A percentile compares a stretch with the other conserved stretches of the same genome.
Conservation (phyloP, 2,329 filamentous ascomycete species). For the Monosporascus sp. region DNA sequence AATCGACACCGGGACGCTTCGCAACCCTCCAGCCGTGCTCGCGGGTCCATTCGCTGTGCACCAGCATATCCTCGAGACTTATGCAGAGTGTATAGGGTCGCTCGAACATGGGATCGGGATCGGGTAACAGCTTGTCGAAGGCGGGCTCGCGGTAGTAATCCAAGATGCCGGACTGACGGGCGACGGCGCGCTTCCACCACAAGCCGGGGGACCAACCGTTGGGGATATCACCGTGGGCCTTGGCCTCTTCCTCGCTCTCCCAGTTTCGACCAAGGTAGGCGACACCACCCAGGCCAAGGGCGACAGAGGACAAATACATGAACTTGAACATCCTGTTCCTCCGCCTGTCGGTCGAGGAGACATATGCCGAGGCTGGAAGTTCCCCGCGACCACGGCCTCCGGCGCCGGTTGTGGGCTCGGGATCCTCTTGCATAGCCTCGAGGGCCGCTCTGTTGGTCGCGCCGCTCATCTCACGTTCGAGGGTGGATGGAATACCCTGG, state of each 20-base stretch:
- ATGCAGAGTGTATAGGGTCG: constrained; percentile 90
- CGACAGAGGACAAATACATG: constrained; percentile 59
- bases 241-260: constrained; percentile 67
- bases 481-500: constrained; percentile 89
- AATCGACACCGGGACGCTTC: constrained; percentile 92
- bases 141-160: constrained; percentile 95
- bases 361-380: constrained; percentile 73
- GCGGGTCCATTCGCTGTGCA: constrained; percentile 91
- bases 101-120: constrained; percentile 71
- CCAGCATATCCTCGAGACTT: constrained; percentile 86
- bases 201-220: constrained; percentile 71
- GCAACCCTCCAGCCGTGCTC: constrained; percentile 94
- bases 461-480: constrained; percentile 66
- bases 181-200: constrained; percentile 77
- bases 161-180: constrained; percentile 69
- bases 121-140: constrained; percentile 87
- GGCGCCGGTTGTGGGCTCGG: constrained; percentile 37
- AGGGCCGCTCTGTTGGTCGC: constrained; percentile 34
- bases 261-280: constrained; percentile 84
- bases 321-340: constrained; percentile 72
- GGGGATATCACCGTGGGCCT: constrained; percentile 63
- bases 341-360: constrained; percentile 84
- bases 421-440: constrained; percentile 29
- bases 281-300: constrained; percentile 51
- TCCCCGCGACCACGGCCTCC: constrained; percentile 54